phyloP scores from a whole-genome alignment of 202 grass and related monocot species.

The Brachypodium distachyon region DNA sequence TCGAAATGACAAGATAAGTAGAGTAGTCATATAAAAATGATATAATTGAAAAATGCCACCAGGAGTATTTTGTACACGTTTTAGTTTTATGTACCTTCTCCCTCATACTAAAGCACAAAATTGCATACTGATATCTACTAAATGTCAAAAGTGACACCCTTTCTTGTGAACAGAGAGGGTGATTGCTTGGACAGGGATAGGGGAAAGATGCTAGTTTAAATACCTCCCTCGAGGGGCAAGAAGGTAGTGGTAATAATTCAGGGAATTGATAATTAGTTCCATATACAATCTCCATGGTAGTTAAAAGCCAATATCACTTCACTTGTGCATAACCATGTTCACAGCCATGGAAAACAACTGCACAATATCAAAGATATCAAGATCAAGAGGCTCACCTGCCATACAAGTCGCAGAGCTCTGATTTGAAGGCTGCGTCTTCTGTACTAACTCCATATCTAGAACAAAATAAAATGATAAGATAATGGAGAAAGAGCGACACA shows the following conservation, averaged over 20 bases:
- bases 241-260: background rate
- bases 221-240: background rate
- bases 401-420: constrained; percentile 86
- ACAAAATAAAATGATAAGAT: constrained; percentile 14
- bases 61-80: background rate
- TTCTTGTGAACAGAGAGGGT: background rate
- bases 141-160: background rate
- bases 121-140: background rate
- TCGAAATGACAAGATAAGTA: background rate
- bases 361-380: background rate
- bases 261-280: background rate
- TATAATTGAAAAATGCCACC: background rate
- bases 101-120: background rate
- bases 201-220: background rate
- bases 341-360: background rate
- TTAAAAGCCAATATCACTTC: background rate
- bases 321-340: background rate
- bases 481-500: background rate
- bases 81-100: background rate
- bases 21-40: background rate
- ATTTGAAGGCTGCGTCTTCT: constrained; percentile 80
- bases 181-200: background rate
- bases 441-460: constrained; percentile 83
- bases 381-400: constrained; percentile 38
- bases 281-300: background rate